phyloP scores from a whole-genome alignment of 1,139 yeast genomes.

The Yamadazyma sp. region DNA sequence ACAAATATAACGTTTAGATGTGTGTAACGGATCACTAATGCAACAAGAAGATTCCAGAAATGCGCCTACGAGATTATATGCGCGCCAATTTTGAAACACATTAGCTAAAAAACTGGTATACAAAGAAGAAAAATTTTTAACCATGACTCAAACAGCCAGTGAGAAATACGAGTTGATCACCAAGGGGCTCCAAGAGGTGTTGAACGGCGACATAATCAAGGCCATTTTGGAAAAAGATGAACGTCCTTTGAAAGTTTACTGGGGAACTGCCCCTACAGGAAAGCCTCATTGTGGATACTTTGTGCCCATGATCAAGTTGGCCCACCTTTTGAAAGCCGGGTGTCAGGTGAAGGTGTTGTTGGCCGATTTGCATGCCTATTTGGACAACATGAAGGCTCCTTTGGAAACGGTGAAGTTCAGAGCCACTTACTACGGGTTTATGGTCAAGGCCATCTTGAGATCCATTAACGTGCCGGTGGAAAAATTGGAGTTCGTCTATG shows the following conservation, averaged over 20 bases:
- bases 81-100: no score
- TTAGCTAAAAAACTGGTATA: no score
- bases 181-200: conserved; percentile 85
- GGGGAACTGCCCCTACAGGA: conserved; percentile 89
- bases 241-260: conserved; percentile 83
- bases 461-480: conserved; percentile 93
- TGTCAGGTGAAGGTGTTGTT: conserved; percentile 89
- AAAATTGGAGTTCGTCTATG: conserved; percentile 76
- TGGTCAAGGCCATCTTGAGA: conserved; percentile 79
- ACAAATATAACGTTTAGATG: not conserved
- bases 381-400: conserved; percentile 98
- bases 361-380: conserved; percentile 97
- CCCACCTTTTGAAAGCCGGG: conserved; percentile 93
- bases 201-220: conserved; percentile 85
- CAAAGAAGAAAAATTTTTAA: not conserved
- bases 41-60: conserved; percentile 5
- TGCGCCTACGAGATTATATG: no score
- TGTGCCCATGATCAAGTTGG: conserved; percentile 95
- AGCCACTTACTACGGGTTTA: conserved; percentile 82
- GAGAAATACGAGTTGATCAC: conserved; percentile 80
- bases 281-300: conserved; percentile 98
- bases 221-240: conserved; percentile 77
- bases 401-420: conserved; percentile 87
- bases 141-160: conserved; percentile 34
- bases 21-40: not conserved